Conservation (phyloP, 192 early-diverging fungal genomes). For the Gonapodya prolifera region DNA sequence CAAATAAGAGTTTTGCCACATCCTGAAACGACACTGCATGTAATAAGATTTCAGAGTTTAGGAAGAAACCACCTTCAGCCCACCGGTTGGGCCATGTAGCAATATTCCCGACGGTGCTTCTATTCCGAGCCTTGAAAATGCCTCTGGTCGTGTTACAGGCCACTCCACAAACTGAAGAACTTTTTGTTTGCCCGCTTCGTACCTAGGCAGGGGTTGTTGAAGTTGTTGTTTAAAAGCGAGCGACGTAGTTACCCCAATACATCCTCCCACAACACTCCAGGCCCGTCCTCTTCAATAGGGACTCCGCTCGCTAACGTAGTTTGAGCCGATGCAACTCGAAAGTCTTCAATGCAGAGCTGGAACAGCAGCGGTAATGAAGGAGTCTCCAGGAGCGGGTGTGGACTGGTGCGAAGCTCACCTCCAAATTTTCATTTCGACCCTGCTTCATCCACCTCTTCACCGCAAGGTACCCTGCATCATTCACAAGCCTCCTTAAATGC, state of each 20-base stretch:
- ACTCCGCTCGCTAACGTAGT: constrained; percentile 46
- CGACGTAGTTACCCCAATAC: constrained; percentile 52
- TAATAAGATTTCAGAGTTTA: constrained; percentile 2
- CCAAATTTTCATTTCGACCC: neutral
- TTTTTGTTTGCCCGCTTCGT: constrained; percentile 35
- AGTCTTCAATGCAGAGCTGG: neutral
- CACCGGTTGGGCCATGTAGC: constrained; percentile 81
- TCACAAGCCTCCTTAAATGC: neutral
- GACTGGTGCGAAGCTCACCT: neutral
- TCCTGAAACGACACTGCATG: constrained; percentile 24
- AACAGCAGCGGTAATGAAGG: constrained; percentile 16
- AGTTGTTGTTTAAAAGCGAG: constrained; percentile 11
- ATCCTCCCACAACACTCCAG: constrained; percentile 34
- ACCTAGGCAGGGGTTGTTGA: constrained; percentile 23
- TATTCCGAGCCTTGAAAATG: constrained; percentile 49
- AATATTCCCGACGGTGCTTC: constrained; percentile 69
- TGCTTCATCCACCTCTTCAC: neutral
- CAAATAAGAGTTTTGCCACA: constrained; percentile 86
- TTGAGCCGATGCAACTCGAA: constrained; percentile 34
- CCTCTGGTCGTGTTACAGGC: constrained; percentile 39
- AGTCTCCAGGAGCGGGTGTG: constrained; percentile 30
- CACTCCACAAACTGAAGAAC: constrained; percentile 46
- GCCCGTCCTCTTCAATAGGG: constrained; percentile 43
- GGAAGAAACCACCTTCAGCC: neutral
- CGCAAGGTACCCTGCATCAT: neutral